These are phyloP conservation scores for Wickerhamiella allomyrinae DNA, from an alignment of 805 yeast genomes.

Conservation along the genomic window DNA sequence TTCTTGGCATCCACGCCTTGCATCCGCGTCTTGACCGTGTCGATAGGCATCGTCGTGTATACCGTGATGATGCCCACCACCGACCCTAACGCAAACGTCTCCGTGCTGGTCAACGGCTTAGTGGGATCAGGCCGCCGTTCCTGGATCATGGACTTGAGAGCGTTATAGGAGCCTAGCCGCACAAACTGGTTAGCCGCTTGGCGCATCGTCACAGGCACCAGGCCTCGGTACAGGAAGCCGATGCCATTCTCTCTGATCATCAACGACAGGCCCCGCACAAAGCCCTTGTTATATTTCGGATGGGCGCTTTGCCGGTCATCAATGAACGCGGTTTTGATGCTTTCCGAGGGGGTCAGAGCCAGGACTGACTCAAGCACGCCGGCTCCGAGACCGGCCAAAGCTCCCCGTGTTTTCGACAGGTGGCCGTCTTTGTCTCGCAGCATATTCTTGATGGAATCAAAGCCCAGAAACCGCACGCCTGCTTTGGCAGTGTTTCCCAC, in stretches of 20 bases:
- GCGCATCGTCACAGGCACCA: slow-evolving; percentile 83
- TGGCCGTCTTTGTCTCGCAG: slow-evolving; percentile 76
- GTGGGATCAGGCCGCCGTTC: slow-evolving; percentile 52
- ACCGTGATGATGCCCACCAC: slow-evolving; percentile 80
- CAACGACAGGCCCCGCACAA: slow-evolving; percentile 46
- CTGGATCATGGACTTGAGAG: slow-evolving; percentile 68
- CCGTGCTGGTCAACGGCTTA: slow-evolving; percentile 58
- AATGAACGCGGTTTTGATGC: slow-evolving; percentile 87
- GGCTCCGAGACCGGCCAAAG: slow-evolving; percentile 88
- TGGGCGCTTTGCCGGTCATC: slow-evolving; percentile 71
- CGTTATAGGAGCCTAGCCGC: slow-evolving; percentile 81
- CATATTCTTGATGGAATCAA: slow-evolving; percentile 67
- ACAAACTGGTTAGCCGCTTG: slow-evolving; percentile 96
- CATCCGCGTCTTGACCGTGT: slow-evolving; percentile 93
- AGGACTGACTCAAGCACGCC: slow-evolving; percentile 82
- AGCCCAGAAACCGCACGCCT: slow-evolving; percentile 86
- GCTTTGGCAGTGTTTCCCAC: slow-evolving; percentile 95
- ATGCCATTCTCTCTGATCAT: slow-evolving; percentile 67
- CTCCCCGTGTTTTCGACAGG: slow-evolving; percentile 80
- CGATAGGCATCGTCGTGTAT: slow-evolving; percentile 86
- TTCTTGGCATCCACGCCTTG: slow-evolving; percentile 73
- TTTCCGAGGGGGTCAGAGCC: slow-evolving; percentile 95
- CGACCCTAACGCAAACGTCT: slow-evolving; percentile 82
- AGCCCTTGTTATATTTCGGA: slow-evolving; percentile 55
- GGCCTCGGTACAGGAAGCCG: slow-evolving; percentile 73